Conservation (phyloP, 2,329 filamentous ascomycete genomes). For the Xylariaceae sp. region DNA sequence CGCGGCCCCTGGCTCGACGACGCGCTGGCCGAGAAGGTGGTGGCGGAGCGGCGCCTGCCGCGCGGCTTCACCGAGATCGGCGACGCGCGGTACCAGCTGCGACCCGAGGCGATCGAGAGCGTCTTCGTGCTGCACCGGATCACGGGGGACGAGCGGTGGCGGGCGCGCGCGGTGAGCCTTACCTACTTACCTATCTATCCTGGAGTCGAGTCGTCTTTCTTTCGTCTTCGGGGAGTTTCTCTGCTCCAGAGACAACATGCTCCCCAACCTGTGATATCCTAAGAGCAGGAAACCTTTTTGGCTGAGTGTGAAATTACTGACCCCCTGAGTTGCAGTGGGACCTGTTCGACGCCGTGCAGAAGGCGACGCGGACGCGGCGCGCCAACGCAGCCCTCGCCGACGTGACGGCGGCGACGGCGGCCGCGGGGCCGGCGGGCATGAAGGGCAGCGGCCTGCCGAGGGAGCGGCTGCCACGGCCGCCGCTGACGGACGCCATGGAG, state of each 20-base stretch:
- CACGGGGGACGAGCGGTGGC: conserved; percentile 13
- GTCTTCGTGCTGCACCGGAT: conserved; percentile 20
- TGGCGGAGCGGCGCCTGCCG: conserved; percentile 13
- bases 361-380: conserved; percentile 15
- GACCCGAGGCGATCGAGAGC: conserved; percentile 24
- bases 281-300: too few species aligned
- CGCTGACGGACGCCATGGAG: conserved; percentile 21
- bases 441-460: conserved; percentile 60
- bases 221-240: too few species aligned
- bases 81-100: conserved; percentile 19
- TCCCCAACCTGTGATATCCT: too few species aligned
- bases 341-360: conserved; percentile 20
- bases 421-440: conserved; percentile 13
- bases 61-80: conserved; percentile 17
- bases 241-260: too few species aligned
- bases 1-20: conserved; percentile 1
- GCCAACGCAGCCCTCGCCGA: conserved; percentile 20
- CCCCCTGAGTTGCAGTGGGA: too few species aligned
- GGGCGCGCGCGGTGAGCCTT: conserved; percentile 18
- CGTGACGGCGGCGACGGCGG: conserved; percentile 10
- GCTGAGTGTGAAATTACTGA: too few species aligned
- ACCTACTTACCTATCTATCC: too few species aligned
- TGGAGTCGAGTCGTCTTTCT: too few species aligned
- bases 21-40: conserved; percentile 10
- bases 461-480: conserved; percentile 46